Evolutionary conservation across 306 rosid genomes (phyloP).

Genomic region (Biancaea sappan): DNA sequence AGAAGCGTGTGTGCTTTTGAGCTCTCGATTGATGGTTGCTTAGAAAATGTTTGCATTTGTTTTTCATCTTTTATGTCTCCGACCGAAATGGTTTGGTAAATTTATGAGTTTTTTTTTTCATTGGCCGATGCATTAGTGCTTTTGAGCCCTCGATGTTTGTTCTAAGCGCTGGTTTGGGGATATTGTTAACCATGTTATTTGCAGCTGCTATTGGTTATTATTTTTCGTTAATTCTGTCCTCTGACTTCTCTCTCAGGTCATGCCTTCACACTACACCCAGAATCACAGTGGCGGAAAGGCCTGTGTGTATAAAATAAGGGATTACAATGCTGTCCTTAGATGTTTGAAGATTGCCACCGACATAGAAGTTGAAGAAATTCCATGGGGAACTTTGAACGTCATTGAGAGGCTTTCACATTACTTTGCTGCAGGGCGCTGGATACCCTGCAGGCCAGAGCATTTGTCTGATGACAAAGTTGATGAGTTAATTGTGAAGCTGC

Average conservation of each 20-base stretch:
- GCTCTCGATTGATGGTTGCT: background rate
- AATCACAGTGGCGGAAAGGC: conserved; percentile 64
- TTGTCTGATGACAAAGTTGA: conserved; percentile 71
- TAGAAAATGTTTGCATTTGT: background rate
- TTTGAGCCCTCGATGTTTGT: background rate
- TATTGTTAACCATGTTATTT: background rate
- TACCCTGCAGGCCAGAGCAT: conserved; percentile 77
- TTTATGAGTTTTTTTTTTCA: background rate
- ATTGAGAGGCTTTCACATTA: conserved; percentile 71
- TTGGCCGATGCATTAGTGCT: background rate
- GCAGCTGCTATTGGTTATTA: background rate
- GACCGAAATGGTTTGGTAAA: background rate
- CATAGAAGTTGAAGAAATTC: conserved; percentile 75
- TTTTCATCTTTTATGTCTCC: background rate
- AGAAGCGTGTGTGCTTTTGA: background rate
- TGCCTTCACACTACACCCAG: conserved; percentile 81
- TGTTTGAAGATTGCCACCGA: conserved; percentile 54
- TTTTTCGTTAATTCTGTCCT: background rate
- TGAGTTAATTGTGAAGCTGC: conserved; percentile 60
- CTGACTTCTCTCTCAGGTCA: conserved; percentile 48
- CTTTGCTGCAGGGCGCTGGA: conserved; percentile 54
- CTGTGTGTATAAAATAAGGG: conserved; percentile 61
- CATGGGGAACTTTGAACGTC: conserved; percentile 76
- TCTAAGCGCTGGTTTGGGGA: background rate
- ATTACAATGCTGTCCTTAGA: conserved; percentile 57